Evolutionary conservation across 2,329 filamentous ascomycete genomes (phyloP).

Genomic region (Colletotrichum aenigma): DNA sequence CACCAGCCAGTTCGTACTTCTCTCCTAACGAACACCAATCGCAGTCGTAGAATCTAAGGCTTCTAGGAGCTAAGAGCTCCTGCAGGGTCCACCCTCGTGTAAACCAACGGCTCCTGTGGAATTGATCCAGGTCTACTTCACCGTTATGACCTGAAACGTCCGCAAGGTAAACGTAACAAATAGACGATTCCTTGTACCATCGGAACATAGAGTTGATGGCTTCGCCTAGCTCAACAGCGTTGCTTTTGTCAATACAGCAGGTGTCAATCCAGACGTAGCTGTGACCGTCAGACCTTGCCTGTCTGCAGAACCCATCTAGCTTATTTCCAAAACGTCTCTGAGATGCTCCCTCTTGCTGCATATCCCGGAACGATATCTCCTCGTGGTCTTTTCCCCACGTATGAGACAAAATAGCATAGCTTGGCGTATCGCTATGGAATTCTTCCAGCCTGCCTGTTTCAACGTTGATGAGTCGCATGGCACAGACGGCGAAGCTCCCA

Average conservation of each 20-base stretch:
- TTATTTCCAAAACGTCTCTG: background rate
- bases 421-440: fast-evolving
- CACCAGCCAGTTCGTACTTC: background rate
- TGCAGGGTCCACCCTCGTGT: background rate
- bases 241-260: background rate
- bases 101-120: background rate
- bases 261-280: background rate
- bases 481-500: fast-evolving
- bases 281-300: background rate
- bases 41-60: background rate
- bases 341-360: background rate
- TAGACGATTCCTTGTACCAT: background rate
- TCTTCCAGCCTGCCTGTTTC: background rate
- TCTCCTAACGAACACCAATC: background rate
- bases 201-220: background rate
- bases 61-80: background rate
- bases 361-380: background rate
- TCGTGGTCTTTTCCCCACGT: background rate
- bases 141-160: fast-evolving
- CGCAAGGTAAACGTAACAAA: background rate
- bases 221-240: background rate
- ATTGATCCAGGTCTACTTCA: fast-evolving
- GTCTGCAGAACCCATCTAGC: background rate
- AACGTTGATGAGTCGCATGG: background rate
- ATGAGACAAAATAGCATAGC: background rate